A percentile compares a stretch with the other conserved stretches of the same genome.
These are phyloP conservation scores for Mesembryanthemum crystallinum DNA, from an alignment of 148 eudicot species.

Conservation along the genomic window DNA sequence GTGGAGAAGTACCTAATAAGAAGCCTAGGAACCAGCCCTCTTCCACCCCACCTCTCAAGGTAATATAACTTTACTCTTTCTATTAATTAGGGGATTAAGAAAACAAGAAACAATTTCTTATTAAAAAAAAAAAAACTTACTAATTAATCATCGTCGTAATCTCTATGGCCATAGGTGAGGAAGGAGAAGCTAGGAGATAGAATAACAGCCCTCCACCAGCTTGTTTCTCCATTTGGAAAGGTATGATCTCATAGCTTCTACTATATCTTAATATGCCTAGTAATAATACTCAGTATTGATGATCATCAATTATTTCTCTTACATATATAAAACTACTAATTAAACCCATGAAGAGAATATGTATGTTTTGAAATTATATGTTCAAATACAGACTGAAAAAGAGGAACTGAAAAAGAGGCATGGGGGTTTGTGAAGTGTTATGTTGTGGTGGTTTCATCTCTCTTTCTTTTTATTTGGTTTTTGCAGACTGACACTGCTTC, in stretches of 20 bases:
- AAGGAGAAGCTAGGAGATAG: constrained; percentile 72
- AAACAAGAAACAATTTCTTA: too few species aligned
- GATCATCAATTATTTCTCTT: too few species aligned
- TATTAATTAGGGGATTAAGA: too few species aligned
- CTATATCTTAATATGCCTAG: not conserved
- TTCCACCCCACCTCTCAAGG: constrained; percentile 80
- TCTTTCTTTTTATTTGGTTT: constrained; percentile 4
- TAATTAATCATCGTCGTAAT: not conserved
- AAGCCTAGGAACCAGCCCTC: constrained; percentile 73
- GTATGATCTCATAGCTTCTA: constrained; percentile 18
- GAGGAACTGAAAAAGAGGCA: constrained; percentile 22
- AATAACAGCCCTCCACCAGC: constrained; percentile 68
- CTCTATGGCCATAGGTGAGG: constrained; percentile 43
- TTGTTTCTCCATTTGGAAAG: constrained; percentile 79
- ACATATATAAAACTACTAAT: too few species aligned
- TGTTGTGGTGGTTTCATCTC: not conserved
- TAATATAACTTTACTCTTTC: constrained; percentile 28
- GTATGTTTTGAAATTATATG: not conserved
- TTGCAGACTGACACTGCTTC: constrained; percentile 98
- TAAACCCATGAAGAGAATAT: not conserved
- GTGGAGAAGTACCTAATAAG: constrained; percentile 56
- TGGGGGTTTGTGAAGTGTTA: constrained; percentile 7
- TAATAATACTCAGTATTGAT: not conserved
- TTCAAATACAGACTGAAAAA: not conserved
- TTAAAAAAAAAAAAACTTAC: not conserved